A percentile compares a stretch with the other conserved stretches of the same genome.
phyloP scores from a whole-genome alignment of 2,329 filamentous ascomycete genomes.

The Diplodia corticola region DNA sequence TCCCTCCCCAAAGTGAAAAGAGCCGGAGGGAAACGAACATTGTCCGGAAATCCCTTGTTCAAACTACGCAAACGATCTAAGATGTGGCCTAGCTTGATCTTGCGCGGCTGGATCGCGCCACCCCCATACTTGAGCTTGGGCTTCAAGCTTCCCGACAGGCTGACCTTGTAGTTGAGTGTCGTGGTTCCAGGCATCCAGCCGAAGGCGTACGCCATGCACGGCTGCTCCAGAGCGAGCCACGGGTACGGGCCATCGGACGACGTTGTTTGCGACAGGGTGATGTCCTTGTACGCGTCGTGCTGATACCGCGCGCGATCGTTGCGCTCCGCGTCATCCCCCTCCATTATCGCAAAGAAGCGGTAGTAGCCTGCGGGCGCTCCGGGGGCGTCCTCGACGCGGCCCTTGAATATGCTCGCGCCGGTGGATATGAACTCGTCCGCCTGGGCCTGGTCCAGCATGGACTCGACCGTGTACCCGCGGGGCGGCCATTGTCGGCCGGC shows the following conservation, averaged over 20 bases:
- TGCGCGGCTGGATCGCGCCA: conserved; percentile 59
- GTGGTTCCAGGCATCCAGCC: conserved; percentile 68
- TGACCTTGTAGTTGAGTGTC: conserved; percentile 69
- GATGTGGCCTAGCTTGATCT: conserved; percentile 56
- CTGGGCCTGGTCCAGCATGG: conserved; percentile 33
- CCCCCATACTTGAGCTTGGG: conserved; percentile 59
- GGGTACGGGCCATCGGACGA: conserved; percentile 47
- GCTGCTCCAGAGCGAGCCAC: conserved; percentile 74
- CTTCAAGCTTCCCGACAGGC: conserved; percentile 58
- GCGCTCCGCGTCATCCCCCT: conserved; percentile 38
- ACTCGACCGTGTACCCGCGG: conserved; percentile 38
- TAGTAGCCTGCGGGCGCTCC: conserved; percentile 40
- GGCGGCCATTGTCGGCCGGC: conserved; percentile 42
- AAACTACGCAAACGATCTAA: conserved; percentile 46
- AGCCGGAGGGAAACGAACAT: conserved; percentile 38
- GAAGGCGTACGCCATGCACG: conserved; percentile 68
- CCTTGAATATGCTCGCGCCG: conserved; percentile 44
- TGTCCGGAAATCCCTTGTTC: conserved; percentile 44
- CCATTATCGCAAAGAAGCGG: conserved; percentile 44
- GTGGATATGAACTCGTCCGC: conserved; percentile 42
- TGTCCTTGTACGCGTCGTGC: conserved; percentile 39
- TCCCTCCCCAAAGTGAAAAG: not conserved
- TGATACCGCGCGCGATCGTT: conserved; percentile 41
- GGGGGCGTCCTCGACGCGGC: conserved; percentile 40
- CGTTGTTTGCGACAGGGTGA: conserved; percentile 41